Evolutionary conservation across 768 basidiomycete genomes (phyloP), one percentile per base, ranked within the genome.

Genomic region (Tulasnella calospora): DNA sequence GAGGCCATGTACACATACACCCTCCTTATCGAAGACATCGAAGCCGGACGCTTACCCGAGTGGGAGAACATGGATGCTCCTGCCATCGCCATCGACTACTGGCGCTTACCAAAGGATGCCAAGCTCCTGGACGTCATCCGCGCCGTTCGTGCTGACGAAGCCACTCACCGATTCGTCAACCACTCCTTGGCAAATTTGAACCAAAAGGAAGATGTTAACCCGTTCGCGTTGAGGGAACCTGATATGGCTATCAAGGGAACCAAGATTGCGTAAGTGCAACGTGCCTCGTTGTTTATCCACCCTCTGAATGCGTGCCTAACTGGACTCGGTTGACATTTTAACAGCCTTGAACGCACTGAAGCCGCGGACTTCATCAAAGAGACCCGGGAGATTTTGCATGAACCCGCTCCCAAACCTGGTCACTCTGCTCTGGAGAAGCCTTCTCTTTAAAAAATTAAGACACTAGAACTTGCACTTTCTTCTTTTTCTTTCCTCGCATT

Each of bases 1-100:
- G 96, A 99, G 83, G 97, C 98, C 15, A 94, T 96, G 12, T 76
- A 91, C 73, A 98, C 97, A 23, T 98, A 98, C 84, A 94, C 96
- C 3, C 89, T 89, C 77, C 91, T 92, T 82, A 94, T 98, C 80
- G 83, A 89, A 57, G 95, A 98, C 78, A 87, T 99, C 55, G 92
- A 96, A 82, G 87, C 87, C 5, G 94, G 94, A 21, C 89, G 87
- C 72, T 86, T 97, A 77, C 94, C 95, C 0, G 90, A 92, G 82
- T 96, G 95, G 92, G 86, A 87, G 40, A 86, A 92, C 82, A 84
- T 87, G 82, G 88, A 92, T 47, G 94, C 95, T 8, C 96, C 96
- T 0, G 87, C 89, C 82, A 97, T 98, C 83, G 93, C 96, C 10
- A 95, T 94, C 80, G 96, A 98, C 83, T 98, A 98, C 85, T 99